Evolutionary conservation across 2,329 filamentous ascomycete species (phyloP), one percentile per base, ranked within the genome.

Genomic region (Akanthomyces uredinophilus): DNA sequence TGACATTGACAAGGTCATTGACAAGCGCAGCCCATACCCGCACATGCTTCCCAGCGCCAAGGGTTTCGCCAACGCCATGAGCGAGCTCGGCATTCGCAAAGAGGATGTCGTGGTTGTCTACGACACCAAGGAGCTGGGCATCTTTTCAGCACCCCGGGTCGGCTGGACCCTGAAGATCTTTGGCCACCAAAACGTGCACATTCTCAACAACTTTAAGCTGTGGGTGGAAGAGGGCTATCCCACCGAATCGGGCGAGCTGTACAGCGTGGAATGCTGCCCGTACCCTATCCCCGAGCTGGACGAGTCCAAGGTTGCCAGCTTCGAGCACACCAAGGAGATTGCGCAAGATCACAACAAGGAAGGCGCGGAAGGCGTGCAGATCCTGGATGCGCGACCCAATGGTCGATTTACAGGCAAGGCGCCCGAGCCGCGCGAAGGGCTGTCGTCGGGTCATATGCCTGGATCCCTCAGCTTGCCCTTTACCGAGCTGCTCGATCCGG

Each of bases 41-140:
- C 95, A 99, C 74, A 99, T 99, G 95, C 85, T 99, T 3, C 95
- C 95, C 3, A 88, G 84, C 8, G 82, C 90, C 43, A 87, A 90
- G 70, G 83, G 86, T 57, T 98, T 99, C 72, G 90, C 91, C 50
- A 84, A 88, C 60, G 91, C 93, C 47, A 96, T 99, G 93, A 88
- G 90, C 68, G 85, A 89, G 66, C 78, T 99, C 54, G 95, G 95
- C 8, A 95, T 99, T 67, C 85, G 87, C 61, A 86, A 87, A 65
- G 91, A 97, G 67, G 95, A 99, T 67, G 90, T 87, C 41, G 85
- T 99, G 4, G 95, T 99, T 0, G 91, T 99, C 5, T 99, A 99
- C 72, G 95, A 99, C 73, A 89, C 87, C 32, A 88, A 91, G 65
- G 93, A 98, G 78, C 79, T 94, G 35, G 95, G 95, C 11, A 93